Conservation (phyloP, 495 filamentous ascomycete genomes). For the Pyronema domesticum region DNA sequence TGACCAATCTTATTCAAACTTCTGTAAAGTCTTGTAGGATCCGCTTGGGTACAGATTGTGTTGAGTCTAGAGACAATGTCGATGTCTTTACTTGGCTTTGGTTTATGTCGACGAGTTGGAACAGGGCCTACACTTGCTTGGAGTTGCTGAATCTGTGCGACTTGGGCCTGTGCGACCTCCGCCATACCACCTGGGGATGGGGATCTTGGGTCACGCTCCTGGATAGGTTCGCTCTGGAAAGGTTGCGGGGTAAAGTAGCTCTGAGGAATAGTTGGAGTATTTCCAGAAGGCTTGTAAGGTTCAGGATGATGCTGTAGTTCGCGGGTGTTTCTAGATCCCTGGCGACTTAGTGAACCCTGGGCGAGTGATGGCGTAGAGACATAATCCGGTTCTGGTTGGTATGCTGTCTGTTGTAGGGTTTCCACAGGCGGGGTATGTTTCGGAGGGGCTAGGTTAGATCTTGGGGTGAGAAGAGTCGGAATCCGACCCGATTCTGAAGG, state of each 20-base stretch:
- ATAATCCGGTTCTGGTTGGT: constrained; percentile 12
- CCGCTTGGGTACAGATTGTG: constrained; percentile 72
- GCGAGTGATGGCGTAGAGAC: neutral
- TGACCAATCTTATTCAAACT: constrained; percentile 91
- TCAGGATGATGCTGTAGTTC: neutral
- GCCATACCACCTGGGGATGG: neutral
- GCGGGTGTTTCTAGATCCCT: neutral
- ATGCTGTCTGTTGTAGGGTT: constrained; percentile 21
- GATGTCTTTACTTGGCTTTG: constrained; percentile 35
- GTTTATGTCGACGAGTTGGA: constrained; percentile 18
- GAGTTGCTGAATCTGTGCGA: neutral
- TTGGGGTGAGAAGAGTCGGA: constrained; percentile 4
- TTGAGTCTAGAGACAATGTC: constrained; percentile 72
- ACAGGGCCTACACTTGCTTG: constrained; percentile 13
- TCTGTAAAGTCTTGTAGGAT: constrained; percentile 73
- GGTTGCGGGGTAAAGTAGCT: neutral
- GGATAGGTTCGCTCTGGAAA: constrained; percentile 1
- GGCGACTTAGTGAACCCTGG: constrained; percentile 1
- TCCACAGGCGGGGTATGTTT: constrained; percentile 25
- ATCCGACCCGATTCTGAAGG: constrained; percentile 13
- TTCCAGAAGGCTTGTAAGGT: neutral
- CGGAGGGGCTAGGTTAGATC: constrained; percentile 19
- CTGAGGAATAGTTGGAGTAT: neutral
- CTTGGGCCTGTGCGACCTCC: neutral
- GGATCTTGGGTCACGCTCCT: no score